Evolutionary conservation across 192 early-diverging fungal genomes (phyloP), one percentile per base, ranked within the genome.

Genomic region (Dissophora ornata): DNA sequence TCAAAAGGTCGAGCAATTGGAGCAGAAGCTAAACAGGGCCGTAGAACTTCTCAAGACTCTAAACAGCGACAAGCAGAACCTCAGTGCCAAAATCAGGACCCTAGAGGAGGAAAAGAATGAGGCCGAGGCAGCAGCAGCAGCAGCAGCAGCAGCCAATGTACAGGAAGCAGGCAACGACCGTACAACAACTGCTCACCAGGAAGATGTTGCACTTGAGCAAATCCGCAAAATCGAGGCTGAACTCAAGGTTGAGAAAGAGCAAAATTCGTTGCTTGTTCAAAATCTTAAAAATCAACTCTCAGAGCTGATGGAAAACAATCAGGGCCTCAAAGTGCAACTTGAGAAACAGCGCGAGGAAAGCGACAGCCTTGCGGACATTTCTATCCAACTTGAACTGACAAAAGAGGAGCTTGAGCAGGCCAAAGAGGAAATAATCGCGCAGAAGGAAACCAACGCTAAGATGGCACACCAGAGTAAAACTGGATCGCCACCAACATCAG

Each of bases 1-100:
- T 16, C 71, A 77, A 51, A 77, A 62, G 29, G 63, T 67, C 19
- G 73, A 67, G 13, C 73, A 77, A 22, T 44, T 77, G 29, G 63
- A 67, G 24, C 50, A 77, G 3, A 47, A 62, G 22, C 30, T 77
- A 8, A 61, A 57, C 32, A 38, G 58, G 2, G 73, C 73, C 9
- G 73, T 49, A 19, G 64, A 57, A 3, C 45, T 67, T 0, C 64
- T 77, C 44, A 67, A 51, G 32, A 62, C 51, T 16, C 50, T 67
- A 13, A 67, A 51, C 47, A 55, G 9, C 13, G 73, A 77, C 16
- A 77, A 77, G 49, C 24, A 62, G 36, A 50, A 48, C 24, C 59
- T 77, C 7, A 51, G n/a, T 5, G 53, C 58, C 12, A 62, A 32
- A 19, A 54, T 67, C 33, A 28, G 26, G 13, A 21, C 40, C 2